These are phyloP conservation scores for Chlorella sp. DNA, from an alignment of 139 green algal species.

Conservation along the genomic window DNA sequence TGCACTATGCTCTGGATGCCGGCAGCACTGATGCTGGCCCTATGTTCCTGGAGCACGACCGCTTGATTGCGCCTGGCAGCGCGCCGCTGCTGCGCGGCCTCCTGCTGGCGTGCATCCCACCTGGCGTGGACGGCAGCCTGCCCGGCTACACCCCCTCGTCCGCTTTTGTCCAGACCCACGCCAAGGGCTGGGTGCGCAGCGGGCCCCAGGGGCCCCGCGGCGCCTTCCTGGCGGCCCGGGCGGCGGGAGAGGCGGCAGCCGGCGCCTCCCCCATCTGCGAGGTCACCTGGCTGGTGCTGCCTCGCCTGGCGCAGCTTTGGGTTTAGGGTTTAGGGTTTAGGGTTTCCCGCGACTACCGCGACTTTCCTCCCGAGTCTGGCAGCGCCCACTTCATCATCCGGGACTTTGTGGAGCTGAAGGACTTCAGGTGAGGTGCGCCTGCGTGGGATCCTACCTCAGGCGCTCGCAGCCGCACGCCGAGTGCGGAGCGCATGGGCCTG, in stretches of 20 bases:
- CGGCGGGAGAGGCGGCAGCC: background rate
- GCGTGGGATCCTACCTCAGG: too few species aligned
- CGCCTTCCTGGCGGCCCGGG: background rate
- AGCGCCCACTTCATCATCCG: too few species aligned
- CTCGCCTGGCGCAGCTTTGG: too few species aligned
- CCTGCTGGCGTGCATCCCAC: background rate
- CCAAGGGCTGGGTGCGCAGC: background rate
- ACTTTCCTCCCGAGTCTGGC: too few species aligned
- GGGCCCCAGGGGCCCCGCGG: background rate
- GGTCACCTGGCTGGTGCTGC: constrained; percentile 8
- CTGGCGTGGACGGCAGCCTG: background rate
- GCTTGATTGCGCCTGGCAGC: background rate
- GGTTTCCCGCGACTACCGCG: too few species aligned
- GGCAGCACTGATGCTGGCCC: background rate
- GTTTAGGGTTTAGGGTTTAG: too few species aligned
- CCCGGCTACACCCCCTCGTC: background rate
- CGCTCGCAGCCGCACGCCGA: too few species aligned
- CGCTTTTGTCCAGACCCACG: background rate
- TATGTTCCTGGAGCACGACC: background rate
- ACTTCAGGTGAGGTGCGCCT: too few species aligned
- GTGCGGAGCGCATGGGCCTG: too few species aligned
- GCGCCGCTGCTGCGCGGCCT: constrained; percentile 4
- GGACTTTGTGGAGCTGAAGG: too few species aligned
- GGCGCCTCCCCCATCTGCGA: background rate
- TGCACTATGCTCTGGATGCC: background rate